Conservation (phyloP, 164 flowering plant species). For the Magnolia sinica region DNA sequence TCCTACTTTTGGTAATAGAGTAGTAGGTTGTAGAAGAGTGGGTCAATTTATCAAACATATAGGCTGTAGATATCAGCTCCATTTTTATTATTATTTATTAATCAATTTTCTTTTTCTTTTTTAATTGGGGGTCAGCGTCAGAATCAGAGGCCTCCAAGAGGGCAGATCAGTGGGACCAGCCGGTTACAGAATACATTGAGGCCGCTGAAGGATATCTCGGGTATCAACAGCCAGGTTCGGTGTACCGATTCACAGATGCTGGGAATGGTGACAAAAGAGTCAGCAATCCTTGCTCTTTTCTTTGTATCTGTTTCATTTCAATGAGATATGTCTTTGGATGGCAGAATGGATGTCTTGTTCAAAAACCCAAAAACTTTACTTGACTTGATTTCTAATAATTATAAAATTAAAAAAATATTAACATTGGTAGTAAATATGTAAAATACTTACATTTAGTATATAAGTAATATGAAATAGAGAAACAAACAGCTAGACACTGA, state of each 20-base stretch:
- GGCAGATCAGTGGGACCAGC: slow-evolving; percentile 89
- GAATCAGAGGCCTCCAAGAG: slow-evolving; percentile 72
- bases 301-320: too few species aligned
- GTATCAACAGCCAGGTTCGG: slow-evolving; percentile 75
- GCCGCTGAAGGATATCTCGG: slow-evolving; percentile 72
- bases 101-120: too few species aligned
- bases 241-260: slow-evolving; percentile 50
- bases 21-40: background rate
- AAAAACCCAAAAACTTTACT: too few species aligned
- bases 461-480: too few species aligned
- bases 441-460: too few species aligned
- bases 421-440: too few species aligned
- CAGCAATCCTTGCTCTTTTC: slow-evolving; percentile 9
- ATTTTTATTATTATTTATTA: background rate
- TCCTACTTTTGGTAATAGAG: background rate
- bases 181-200: slow-evolving; percentile 63
- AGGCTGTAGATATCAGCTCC: background rate
- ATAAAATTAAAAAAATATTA: too few species aligned
- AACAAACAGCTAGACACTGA: too few species aligned
- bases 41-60: too few species aligned
- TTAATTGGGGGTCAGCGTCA: slow-evolving; percentile 36
- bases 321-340: too few species aligned
- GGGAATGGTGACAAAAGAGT: slow-evolving; percentile 69
- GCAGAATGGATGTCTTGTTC: too few species aligned
- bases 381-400: too few species aligned